A percentile compares a stretch with the other conserved stretches of the same genome.
Conservation (phyloP, 176 grass and related monocot genomes). For the Carex scoparia region DNA sequence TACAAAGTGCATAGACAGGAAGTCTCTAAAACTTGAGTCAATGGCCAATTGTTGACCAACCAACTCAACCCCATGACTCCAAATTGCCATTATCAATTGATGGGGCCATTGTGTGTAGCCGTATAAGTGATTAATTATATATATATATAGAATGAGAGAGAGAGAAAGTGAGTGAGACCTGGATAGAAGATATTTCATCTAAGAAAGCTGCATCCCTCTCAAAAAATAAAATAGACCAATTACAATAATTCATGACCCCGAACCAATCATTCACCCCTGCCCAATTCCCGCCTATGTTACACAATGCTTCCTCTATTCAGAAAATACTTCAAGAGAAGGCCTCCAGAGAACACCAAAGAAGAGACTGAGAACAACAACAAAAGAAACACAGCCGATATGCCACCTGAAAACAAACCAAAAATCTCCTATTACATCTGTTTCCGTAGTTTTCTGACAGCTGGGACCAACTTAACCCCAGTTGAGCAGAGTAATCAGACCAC, state of each 20-base stretch:
- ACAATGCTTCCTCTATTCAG: conserved; percentile 68
- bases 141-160: background rate
- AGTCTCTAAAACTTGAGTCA: background rate
- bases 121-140: background rate
- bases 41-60: conserved; percentile 16
- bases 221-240: background rate
- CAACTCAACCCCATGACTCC: conserved; percentile 12
- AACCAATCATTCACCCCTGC: background rate
- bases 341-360: background rate
- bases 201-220: conserved; percentile 11
- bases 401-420: background rate
- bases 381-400: conserved; percentile 27
- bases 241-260: conserved; percentile 3
- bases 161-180: background rate
- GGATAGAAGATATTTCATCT: conserved; percentile 13
- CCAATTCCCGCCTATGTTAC: conserved; percentile 35
- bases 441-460: conserved; percentile 36
- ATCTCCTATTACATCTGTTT: conserved; percentile 28
- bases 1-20: background rate
- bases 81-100: background rate
- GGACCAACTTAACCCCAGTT: background rate
- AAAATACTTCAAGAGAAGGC: conserved; percentile 45
- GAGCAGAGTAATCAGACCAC: conserved; percentile 22
- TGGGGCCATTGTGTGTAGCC: background rate
- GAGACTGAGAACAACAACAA: background rate